These are phyloP conservation scores for Dipodascopsis uninucleata DNA, from an alignment of 805 yeast genomes.

Conservation along the genomic window DNA sequence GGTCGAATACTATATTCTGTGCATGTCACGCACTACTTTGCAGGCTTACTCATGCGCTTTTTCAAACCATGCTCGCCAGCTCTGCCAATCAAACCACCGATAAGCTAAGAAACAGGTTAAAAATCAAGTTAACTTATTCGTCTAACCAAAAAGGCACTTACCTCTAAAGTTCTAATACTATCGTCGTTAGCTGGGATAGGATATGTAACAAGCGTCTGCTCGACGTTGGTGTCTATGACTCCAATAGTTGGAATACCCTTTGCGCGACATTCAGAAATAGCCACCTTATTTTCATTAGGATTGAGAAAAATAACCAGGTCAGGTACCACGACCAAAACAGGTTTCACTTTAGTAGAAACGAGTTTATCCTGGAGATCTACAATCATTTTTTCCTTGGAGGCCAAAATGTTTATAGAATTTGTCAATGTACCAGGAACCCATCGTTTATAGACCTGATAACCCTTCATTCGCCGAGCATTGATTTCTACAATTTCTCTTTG, in stretches of 20 bases:
- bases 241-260: conserved; percentile 90
- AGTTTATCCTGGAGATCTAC: conserved; percentile 64
- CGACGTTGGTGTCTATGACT: conserved; percentile 88
- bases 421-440: conserved; percentile 97
- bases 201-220: conserved; percentile 83
- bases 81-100: conserved; percentile 76
- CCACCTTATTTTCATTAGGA: conserved; percentile 79
- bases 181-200: conserved; percentile 98
- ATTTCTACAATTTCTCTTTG: conserved; percentile 69
- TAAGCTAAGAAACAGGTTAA: conserved; percentile 38
- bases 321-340: conserved; percentile 55
- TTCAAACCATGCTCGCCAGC: conserved; percentile 75
- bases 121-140: conserved; percentile 38
- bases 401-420: conserved; percentile 65
- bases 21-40: too few species aligned
- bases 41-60: conserved; percentile 2
- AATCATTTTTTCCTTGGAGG: conserved; percentile 62
- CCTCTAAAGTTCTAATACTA: conserved; percentile 77
- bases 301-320: conserved; percentile 83
- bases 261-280: conserved; percentile 75
- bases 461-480: conserved; percentile 74
- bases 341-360: background rate
- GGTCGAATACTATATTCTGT: too few species aligned
- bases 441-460: conserved; percentile 74
- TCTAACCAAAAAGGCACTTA: too few species aligned